Conservation (phyloP, 176 grass and related monocot species). For the Saccharum officinarum region DNA sequence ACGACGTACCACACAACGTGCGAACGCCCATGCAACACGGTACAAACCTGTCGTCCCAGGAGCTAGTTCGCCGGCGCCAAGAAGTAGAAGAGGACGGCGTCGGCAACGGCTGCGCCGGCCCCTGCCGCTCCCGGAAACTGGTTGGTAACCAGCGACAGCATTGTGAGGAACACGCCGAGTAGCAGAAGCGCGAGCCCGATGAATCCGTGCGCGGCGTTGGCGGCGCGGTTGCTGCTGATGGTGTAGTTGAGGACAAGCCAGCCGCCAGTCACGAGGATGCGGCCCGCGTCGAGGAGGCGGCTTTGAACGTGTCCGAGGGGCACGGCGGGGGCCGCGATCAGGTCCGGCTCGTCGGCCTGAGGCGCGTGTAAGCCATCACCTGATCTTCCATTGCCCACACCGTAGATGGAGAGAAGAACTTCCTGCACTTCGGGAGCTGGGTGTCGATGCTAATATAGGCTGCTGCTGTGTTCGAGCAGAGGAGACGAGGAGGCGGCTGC, state of each 20-base stretch:
- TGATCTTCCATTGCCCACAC: no score
- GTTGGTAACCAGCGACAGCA: not conserved
- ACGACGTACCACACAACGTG: no score
- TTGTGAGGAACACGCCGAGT: not conserved
- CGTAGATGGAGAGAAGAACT: no score
- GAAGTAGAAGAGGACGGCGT: not conserved
- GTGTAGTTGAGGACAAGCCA: not conserved
- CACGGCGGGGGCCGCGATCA: not conserved
- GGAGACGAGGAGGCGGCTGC: no score
- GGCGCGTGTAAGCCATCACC: no score
- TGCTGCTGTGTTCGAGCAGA: no score
- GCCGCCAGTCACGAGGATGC: not conserved
- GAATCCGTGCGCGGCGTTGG: not conserved
- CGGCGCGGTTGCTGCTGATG: not conserved
- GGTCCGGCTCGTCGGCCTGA: no score
- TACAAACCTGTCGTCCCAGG: no score
- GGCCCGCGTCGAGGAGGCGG: not conserved
- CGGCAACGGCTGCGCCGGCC: not conserved
- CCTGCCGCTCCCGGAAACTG: not conserved
- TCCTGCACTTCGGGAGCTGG: no score
- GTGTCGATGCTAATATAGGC: no score
- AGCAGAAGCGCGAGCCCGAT: not conserved
- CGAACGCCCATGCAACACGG: no score
- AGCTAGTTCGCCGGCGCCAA: conserved; percentile 10
- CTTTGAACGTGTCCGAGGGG: not conserved